Conservation (phyloP, 2,329 filamentous ascomycete genomes). For the Neofusicoccum cordaticola region DNA sequence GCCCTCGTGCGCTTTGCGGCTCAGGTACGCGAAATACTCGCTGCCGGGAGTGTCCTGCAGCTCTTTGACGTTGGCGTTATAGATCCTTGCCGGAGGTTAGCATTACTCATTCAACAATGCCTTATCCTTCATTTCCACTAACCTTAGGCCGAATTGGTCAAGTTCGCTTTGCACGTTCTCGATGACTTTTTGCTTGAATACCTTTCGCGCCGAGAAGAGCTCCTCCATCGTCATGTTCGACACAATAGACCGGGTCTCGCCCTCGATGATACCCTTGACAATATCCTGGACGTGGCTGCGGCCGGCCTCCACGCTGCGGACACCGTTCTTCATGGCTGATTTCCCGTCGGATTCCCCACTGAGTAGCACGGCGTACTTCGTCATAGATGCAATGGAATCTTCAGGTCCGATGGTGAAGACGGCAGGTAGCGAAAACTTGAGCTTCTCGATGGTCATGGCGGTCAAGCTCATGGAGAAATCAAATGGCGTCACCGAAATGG, state of each 20-base stretch:
- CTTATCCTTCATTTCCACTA: background rate
- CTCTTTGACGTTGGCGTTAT: constrained; percentile 80
- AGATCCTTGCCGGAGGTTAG: constrained; percentile 45
- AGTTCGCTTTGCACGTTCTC: constrained; percentile 72
- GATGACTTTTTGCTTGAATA: constrained; percentile 69
- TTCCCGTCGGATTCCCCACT: constrained; percentile 57
- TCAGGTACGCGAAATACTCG: constrained; percentile 80
- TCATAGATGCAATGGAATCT: constrained; percentile 65
- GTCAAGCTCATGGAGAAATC: constrained; percentile 81
- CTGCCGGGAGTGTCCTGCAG: constrained; percentile 77
- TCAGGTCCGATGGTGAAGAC: constrained; percentile 85
- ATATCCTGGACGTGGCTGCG: constrained; percentile 76
- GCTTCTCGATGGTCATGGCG: constrained; percentile 86
- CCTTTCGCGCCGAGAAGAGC: constrained; percentile 73
- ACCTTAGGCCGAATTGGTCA: constrained; percentile 71
- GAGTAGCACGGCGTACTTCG: constrained; percentile 79
- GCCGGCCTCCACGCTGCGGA: constrained; percentile 40
- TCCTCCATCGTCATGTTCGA: constrained; percentile 92
- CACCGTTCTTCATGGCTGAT: constrained; percentile 30
- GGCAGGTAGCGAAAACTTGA: constrained; percentile 76
- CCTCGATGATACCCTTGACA: constrained; percentile 86
- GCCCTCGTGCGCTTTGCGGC: constrained; percentile 80
- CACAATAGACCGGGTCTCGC: constrained; percentile 79
- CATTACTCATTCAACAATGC: background rate
- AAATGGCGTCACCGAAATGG: constrained; percentile 65